Evolutionary conservation across 2,329 filamentous ascomycete species (phyloP).

Genomic region (Chrysosporium queenslandicum): DNA sequence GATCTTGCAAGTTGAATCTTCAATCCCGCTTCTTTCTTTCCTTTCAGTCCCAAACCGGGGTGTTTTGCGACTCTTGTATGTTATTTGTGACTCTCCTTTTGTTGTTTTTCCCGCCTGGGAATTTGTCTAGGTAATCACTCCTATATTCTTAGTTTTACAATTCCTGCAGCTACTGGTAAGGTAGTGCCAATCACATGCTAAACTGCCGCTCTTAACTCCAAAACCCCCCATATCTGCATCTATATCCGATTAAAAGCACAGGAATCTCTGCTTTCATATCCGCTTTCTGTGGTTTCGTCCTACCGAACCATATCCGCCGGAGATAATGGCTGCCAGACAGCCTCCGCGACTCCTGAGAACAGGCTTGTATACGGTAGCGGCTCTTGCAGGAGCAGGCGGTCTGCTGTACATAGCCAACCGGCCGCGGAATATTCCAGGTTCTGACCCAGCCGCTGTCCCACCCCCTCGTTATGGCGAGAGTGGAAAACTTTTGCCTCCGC

Average conservation of each 20-base stretch:
- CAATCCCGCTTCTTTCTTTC: background rate
- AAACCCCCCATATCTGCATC: background rate
- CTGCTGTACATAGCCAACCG: constrained; percentile 53
- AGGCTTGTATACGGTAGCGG: constrained; percentile 50
- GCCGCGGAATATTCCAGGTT: constrained; percentile 54
- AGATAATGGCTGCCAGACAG: constrained; percentile 32
- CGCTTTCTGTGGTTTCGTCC: background rate
- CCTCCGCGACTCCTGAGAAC: constrained; percentile 46
- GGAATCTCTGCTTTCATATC: background rate
- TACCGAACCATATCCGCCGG: background rate
- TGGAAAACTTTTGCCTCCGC: constrained; percentile 47
- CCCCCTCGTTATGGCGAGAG: constrained; percentile 52
- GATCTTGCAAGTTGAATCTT: background rate
- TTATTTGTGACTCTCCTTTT: background rate
- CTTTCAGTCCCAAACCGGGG: background rate
- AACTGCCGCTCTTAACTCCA: background rate
- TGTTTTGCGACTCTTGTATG: background rate
- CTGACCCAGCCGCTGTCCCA: constrained; percentile 51
- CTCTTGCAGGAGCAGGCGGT: constrained; percentile 45
- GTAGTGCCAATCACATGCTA: background rate
- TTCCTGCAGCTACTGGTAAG: background rate
- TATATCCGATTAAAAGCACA: background rate
- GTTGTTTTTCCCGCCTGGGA: background rate
- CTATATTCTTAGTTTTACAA: background rate
- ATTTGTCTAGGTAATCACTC: background rate